Percentiles rank a stretch among this genome's conserved stretches.
phyloP scores from a whole-genome alignment of 345 rosid genomes.

The Citrus unshiu region DNA sequence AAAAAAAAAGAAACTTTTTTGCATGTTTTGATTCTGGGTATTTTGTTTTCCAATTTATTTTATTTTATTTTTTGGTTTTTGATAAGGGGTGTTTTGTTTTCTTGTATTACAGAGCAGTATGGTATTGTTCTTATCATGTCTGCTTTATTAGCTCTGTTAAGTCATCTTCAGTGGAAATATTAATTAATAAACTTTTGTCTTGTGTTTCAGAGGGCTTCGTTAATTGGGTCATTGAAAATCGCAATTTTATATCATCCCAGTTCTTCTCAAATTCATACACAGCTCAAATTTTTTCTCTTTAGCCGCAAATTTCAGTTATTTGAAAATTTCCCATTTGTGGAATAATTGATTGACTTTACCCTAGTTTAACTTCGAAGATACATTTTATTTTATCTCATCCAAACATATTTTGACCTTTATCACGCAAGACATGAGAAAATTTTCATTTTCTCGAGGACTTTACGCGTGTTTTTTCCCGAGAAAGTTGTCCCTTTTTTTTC shows the following conservation, averaged over 20 bases:
- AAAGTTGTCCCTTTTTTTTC: not conserved
- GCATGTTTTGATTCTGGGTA: slow-evolving; percentile 37
- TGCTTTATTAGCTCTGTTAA: slow-evolving; percentile 11
- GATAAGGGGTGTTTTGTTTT: slow-evolving; percentile 35
- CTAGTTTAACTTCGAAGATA: not conserved
- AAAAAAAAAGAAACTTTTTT: not conserved
- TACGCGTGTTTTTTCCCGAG: not conserved
- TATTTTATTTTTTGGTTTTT: slow-evolving; percentile 3
- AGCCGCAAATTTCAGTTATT: slow-evolving; percentile 36
- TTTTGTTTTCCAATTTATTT: slow-evolving; percentile 24
- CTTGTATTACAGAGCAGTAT: slow-evolving; percentile 20
- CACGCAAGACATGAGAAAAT: slow-evolving; percentile 21
- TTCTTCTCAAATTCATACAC: slow-evolving; percentile 4
- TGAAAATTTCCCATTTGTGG: slow-evolving; percentile 29
- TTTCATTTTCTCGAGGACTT: slow-evolving; percentile 5
- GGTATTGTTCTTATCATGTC: slow-evolving; percentile 46
- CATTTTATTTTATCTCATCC: not conserved
- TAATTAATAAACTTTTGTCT: too few relatives aligned
- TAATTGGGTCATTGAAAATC: not conserved
- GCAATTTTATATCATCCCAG: slow-evolving; percentile 5
- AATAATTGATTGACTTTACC: slow-evolving; percentile 5
- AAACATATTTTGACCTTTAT: not conserved
- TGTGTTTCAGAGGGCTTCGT: not conserved
- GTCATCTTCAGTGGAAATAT: slow-evolving; percentile 15
- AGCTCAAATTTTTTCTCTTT: slow-evolving; percentile 8